Percentiles rank a stretch among this genome's conserved stretches.
phyloP scores from a whole-genome alignment of 2,329 filamentous ascomycete genomes.

The Myriosclerotinia scirpicola region DNA sequence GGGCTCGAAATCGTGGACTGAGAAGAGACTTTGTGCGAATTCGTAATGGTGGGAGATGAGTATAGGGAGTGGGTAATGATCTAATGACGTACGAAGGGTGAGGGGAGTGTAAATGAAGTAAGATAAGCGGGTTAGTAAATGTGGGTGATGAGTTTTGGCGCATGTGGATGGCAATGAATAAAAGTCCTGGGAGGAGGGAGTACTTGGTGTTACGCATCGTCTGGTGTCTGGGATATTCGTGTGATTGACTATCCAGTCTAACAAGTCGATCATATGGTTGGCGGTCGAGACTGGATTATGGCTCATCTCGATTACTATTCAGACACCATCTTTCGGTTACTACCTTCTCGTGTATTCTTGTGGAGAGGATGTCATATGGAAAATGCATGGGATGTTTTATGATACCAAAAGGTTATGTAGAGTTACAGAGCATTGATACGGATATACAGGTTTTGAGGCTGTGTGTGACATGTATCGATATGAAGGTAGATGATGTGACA shows the following conservation, averaged over 20 bases:
- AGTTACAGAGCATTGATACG: neutral
- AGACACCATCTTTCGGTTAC: too few relatives aligned
- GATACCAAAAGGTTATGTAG: conserved; percentile 8
- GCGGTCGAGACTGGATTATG: neutral
- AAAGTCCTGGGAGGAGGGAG: neutral
- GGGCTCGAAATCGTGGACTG: neutral
- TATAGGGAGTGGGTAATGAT: too few relatives aligned
- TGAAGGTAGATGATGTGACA: too few relatives aligned
- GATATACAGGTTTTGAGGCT: too few relatives aligned
- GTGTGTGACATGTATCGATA: too few relatives aligned
- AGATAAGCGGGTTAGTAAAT: neutral
- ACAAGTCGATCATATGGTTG: neutral
- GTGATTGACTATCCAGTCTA: neutral
- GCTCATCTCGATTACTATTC: too few relatives aligned
- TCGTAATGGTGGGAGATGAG: neutral
- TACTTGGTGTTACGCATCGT: neutral
- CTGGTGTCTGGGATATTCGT: neutral
- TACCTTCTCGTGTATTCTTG: too few relatives aligned
- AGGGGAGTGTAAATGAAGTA: neutral
- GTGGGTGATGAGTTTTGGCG: neutral
- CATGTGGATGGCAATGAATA: neutral
- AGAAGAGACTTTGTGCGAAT: neutral
- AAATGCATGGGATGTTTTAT: neutral
- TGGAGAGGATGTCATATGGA: neutral
- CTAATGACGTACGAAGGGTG: neutral